Percentiles rank a stretch among this genome's conserved stretches.
Conservation (phyloP, 495 filamentous ascomycete genomes). For the Hyaloscypha hepaticicola region DNA sequence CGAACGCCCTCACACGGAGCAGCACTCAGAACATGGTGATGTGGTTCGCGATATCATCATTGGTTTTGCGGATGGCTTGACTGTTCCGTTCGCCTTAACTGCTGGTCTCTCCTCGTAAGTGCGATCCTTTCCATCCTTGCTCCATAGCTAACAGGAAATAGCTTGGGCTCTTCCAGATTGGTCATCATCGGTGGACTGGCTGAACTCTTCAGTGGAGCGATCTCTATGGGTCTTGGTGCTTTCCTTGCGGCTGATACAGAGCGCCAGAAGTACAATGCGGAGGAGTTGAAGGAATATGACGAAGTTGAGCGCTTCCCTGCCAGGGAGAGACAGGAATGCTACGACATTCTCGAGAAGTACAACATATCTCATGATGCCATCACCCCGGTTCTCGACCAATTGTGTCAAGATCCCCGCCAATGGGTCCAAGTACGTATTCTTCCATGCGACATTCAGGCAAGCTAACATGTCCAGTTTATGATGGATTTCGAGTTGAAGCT, state of each 20-base stretch:
- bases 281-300: slow-evolving; percentile 42
- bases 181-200: slow-evolving; percentile 66
- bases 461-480: slow-evolving; percentile 40
- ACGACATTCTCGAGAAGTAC: slow-evolving; percentile 37
- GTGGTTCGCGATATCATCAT: slow-evolving; percentile 50
- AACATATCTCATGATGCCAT: neutral
- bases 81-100: slow-evolving; percentile 62
- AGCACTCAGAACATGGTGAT: slow-evolving; percentile 26
- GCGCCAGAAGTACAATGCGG: slow-evolving; percentile 44
- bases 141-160: slow-evolving; percentile 25
- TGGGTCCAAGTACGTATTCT: slow-evolving; percentile 42
- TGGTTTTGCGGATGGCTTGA: slow-evolving; percentile 63
- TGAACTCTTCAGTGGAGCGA: slow-evolving; percentile 62
- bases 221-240: slow-evolving; percentile 70
- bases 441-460: neutral
- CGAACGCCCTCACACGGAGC: slow-evolving; percentile 14
- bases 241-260: slow-evolving; percentile 54
- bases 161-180: slow-evolving; percentile 53
- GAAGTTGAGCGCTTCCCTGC: slow-evolving; percentile 44
- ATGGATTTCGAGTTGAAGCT: slow-evolving; percentile 55
- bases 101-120: slow-evolving; percentile 49
- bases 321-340: slow-evolving; percentile 44
- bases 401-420: slow-evolving; percentile 40
- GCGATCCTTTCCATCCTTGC: neutral
- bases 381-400: slow-evolving; percentile 38